Evolutionary conservation across 164 flowering plant species (phyloP), one percentile per base, ranked within the genome.

Genomic region (Vitis amurensis): DNA sequence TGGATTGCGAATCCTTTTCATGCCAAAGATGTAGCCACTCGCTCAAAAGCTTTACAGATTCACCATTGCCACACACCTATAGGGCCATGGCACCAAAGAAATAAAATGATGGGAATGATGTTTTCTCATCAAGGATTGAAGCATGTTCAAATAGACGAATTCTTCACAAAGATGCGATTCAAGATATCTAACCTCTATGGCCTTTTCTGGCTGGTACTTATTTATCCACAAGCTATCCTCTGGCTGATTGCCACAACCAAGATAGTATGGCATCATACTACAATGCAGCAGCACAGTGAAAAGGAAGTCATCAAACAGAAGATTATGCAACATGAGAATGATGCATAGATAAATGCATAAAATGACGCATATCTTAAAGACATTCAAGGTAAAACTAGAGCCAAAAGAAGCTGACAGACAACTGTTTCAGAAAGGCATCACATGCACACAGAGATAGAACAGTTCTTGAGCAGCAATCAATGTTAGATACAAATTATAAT

Each of bases 61-160:
- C 91, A 71, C 58, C 68, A 71, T 95, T 95, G 37, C 99, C 99
- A 79, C 98, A 95, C 7, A 95, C 90, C 99, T 95, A 87, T 64
- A 79, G 48, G 19, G 68, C n/a, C 55, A 51, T 58, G 13, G 23
- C 10, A 55, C 59, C 50, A 29, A 16, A 61, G 47, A 50, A 50
- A 11, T n/a, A 49, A 59, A 68, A 30, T 13, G 51, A 44, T 44
- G 27, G 6, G 15, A 59, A 68, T 63, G 8, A 30, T 3, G 16
- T 8, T 9, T 5, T 16, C n/a, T 12, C 65, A 60, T 71, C 1
- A 53, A 61, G 66, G 55, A 37, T n/a, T 6, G 15, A 61, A 61
- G 19, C 49, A 50, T 8, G 44, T 31, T 31, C 44, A 31, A 31
- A 31, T 31, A 31, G 44, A 71, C 16, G 15, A 52, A 13, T 56